Evolutionary conservation across 139 green algal genomes (phyloP).

Genomic region (Mesotaenium endlicherianum): DNA sequence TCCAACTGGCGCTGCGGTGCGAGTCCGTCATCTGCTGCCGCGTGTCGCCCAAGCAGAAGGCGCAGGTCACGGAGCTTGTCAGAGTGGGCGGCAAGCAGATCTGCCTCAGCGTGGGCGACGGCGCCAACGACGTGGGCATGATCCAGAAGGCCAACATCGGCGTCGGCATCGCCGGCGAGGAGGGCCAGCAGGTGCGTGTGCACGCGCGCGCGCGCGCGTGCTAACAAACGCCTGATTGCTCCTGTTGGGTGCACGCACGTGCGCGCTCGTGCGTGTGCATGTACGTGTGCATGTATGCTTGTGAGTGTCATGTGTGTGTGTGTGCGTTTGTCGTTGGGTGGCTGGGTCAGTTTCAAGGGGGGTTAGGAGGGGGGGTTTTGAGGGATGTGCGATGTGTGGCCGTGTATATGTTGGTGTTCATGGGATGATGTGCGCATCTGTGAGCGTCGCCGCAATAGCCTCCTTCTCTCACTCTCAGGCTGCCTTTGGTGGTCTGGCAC

Average conservation of each 20-base stretch:
- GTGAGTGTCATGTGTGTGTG: neutral
- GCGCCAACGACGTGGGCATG: constrained; percentile 98
- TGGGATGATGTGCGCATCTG: too few species aligned
- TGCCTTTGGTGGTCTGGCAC: too few species aligned
- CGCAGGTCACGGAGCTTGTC: constrained; percentile 65
- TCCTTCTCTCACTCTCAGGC: too few species aligned
- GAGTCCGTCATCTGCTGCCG: constrained; percentile 75
- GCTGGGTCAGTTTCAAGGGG: neutral
- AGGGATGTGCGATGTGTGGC: too few species aligned
- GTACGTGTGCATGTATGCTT: neutral
- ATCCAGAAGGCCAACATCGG: constrained; percentile 94
- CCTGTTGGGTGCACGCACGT: neutral
- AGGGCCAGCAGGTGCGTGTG: constrained; percentile 72
- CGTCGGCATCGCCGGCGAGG: constrained; percentile 88
- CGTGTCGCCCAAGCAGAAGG: constrained; percentile 65
- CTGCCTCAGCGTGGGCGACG: constrained; percentile 95
- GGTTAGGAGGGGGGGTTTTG: too few species aligned
- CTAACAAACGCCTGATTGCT: too few species aligned
- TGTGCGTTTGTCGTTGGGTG: neutral
- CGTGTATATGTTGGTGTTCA: too few species aligned
- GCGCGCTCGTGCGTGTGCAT: neutral
- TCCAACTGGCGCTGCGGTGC: constrained; percentile 66
- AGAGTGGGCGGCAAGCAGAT: constrained; percentile 58
- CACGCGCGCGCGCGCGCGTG: neutral
- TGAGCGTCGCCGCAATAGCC: too few species aligned